Conservation (phyloP, 2,329 filamentous ascomycete species). For the Cordyceps farinosa region DNA sequence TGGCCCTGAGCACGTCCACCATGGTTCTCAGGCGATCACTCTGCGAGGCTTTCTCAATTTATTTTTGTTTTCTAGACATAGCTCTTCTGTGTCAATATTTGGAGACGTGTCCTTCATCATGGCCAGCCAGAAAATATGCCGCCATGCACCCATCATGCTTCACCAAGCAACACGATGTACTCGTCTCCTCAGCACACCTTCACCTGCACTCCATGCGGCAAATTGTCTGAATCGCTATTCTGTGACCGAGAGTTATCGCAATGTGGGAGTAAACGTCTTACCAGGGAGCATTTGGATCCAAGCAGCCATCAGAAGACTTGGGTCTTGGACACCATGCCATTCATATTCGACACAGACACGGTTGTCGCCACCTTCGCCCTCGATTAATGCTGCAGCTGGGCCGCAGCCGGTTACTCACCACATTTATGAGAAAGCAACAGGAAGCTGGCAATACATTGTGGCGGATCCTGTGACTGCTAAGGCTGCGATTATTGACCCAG, state of each 20-base stretch:
- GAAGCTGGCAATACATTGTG: constrained; percentile 60
- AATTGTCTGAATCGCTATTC: too few relatives aligned
- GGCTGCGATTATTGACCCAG: constrained; percentile 59
- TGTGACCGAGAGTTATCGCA: background rate
- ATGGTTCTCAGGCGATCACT: too few relatives aligned
- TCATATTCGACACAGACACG: background rate
- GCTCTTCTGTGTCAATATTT: too few relatives aligned
- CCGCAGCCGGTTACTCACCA: constrained; percentile 28
- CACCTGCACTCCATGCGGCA: background rate
- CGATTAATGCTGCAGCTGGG: background rate
- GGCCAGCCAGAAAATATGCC: background rate
- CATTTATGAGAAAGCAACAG: constrained; percentile 40
- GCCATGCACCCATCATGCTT: background rate
- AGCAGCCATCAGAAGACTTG: too few relatives aligned
- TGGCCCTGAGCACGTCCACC: too few relatives aligned
- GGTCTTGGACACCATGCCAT: background rate
- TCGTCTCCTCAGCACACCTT: background rate
- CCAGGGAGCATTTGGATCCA: background rate
- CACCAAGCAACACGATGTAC: background rate
- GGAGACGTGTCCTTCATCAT: background rate
- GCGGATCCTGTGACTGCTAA: constrained; percentile 46
- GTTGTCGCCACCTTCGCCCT: background rate
- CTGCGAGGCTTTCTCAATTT: background rate
- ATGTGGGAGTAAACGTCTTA: background rate
- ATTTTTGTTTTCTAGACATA: background rate